Conservation (phyloP, 148 eudicot genomes). For the Rhododendron simsii region DNA sequence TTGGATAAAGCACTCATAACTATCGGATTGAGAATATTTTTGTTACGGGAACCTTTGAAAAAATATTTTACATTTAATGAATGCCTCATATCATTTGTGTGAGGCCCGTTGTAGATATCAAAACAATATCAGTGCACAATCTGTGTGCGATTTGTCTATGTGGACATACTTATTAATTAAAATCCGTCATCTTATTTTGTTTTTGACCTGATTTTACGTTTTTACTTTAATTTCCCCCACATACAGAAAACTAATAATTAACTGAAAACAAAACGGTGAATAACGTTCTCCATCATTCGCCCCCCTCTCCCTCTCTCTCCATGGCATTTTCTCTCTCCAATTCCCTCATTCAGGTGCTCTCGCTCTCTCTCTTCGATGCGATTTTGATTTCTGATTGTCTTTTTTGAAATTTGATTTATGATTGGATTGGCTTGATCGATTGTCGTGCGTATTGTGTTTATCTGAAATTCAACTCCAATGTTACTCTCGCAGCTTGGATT, state of each 20-base stretch:
- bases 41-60: no score
- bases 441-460: background rate
- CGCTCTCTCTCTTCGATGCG: background rate
- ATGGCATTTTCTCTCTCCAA: background rate
- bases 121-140: no score
- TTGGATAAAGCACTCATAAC: no score
- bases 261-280: background rate
- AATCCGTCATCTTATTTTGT: background rate
- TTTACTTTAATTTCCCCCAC: background rate
- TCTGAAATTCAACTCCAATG: background rate
- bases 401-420: background rate
- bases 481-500: conserved; percentile 27
- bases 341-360: background rate
- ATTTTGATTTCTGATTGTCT: background rate
- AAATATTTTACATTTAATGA: no score
- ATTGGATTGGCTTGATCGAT: background rate
- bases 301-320: background rate
- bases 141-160: no score
- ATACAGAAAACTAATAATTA: background rate
- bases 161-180: no score
- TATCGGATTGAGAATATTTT: no score
- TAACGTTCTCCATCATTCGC: background rate
- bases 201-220: no score
- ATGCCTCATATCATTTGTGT: no score
- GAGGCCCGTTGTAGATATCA: fast-evolving